These are phyloP conservation scores for Aspergillus viridinutans DNA, from an alignment of 2,329 filamentous ascomycete species.

Conservation along the genomic window DNA sequence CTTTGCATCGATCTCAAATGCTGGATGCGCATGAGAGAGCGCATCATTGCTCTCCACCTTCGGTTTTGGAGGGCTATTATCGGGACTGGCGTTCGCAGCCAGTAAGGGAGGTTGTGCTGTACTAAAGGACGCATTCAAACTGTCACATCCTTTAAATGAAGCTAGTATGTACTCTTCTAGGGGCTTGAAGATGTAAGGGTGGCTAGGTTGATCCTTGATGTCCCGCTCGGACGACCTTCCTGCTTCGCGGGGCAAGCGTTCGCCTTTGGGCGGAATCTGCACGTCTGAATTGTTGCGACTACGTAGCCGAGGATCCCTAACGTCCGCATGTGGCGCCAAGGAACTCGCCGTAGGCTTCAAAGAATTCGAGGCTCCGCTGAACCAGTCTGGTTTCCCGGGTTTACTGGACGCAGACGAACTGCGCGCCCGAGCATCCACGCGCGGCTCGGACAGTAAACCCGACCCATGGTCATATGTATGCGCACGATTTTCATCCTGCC, in stretches of 20 bases:
- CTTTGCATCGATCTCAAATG: conserved; percentile 69
- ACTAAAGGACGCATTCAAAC: conserved; percentile 73
- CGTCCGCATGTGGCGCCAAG: conserved; percentile 12
- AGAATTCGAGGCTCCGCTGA: conserved; percentile 14
- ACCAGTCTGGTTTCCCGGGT: conserved; percentile 11
- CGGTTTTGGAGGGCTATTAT: conserved; percentile 38
- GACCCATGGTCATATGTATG: conserved; percentile 7
- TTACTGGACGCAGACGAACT: conserved; percentile 25
- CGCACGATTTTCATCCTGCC: conserved; percentile 11
- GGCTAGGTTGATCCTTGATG: conserved; percentile 35
- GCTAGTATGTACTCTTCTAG: conserved; percentile 72
- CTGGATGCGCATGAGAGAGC: conserved; percentile 31
- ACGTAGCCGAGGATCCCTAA: conserved; percentile 17
- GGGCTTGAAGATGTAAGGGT: conserved; percentile 62
- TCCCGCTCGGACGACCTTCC: conserved; percentile 18
- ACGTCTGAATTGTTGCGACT: conserved; percentile 29
- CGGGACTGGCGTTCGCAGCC: conserved; percentile 45
- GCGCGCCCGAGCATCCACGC: conserved; percentile 19
- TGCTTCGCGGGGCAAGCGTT: conserved; percentile 15
- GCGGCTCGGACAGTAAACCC: conserved; percentile 15
- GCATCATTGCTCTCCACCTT: conserved; percentile 27
- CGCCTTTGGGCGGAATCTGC: conserved; percentile 18
- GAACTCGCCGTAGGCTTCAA: conserved; percentile 13
- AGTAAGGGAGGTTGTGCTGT: conserved; percentile 45
- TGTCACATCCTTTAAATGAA: conserved; percentile 65